Conservation (phyloP, 2,329 filamentous ascomycete genomes). For the Trichophaea hybrida region DNA sequence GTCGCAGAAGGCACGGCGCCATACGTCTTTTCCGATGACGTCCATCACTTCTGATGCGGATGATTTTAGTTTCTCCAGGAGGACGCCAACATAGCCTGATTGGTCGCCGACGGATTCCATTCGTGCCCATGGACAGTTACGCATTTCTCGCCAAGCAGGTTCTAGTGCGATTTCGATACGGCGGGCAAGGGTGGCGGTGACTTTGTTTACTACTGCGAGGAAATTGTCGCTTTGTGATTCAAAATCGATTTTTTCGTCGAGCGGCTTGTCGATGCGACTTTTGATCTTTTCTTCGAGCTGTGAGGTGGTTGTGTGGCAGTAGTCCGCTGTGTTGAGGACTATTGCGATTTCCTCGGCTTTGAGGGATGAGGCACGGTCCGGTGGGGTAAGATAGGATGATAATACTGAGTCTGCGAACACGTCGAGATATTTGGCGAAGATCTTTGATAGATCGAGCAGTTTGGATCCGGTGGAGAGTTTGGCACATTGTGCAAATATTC, state of each 20-base stretch:
- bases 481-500: conserved; percentile 83
- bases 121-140: conserved; percentile 84
- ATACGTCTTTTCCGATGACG: conserved; percentile 76
- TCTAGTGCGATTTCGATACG: conserved; percentile 73
- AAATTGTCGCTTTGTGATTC: conserved; percentile 91
- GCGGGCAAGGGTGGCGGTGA: conserved; percentile 69
- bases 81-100: conserved; percentile 75
- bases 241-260: conserved; percentile 64
- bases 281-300: conserved; percentile 93
- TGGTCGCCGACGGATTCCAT: conserved; percentile 90
- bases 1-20: conserved; percentile 86
- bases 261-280: conserved; percentile 67
- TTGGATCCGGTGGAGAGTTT: conserved; percentile 87
- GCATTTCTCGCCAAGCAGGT: conserved; percentile 89
- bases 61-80: conserved; percentile 57
- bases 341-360: conserved; percentile 63
- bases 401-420: conserved; percentile 90
- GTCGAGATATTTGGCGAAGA: conserved; percentile 83
- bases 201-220: conserved; percentile 81
- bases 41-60: conserved; percentile 61
- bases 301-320: conserved; percentile 85
- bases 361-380: conserved; percentile 27
- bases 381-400: conserved; percentile 35
- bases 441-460: conserved; percentile 68
- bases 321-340: conserved; percentile 91